These are phyloP conservation scores for Globisporangium sylvaticum DNA, from an alignment of 352 stramenopile species.

Conservation along the genomic window DNA sequence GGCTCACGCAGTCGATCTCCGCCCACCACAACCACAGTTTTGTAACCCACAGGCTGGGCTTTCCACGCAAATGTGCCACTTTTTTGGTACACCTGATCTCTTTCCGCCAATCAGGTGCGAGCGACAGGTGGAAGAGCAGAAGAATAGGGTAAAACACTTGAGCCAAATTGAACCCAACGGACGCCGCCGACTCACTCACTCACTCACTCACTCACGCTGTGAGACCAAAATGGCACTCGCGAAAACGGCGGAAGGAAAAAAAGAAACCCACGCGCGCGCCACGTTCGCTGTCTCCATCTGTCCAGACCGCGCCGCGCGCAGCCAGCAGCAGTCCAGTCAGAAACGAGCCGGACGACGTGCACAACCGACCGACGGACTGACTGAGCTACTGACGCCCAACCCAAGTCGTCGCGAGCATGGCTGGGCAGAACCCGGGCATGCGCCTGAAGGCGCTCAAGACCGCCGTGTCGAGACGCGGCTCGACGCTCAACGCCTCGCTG, in stretches of 20 bases:
- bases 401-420: constrained; percentile 7
- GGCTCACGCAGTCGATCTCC: background rate
- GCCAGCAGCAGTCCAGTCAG: background rate
- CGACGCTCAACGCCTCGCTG: constrained; percentile 58
- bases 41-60: constrained; percentile 3
- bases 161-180: constrained; percentile 14
- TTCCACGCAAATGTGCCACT: background rate
- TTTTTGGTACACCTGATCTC: background rate
- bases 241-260: constrained; percentile 8
- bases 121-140: background rate
- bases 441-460: constrained; percentile 61
- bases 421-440: constrained; percentile 22
- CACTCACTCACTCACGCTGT: background rate
- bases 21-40: background rate
- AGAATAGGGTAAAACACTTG: background rate
- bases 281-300: background rate
- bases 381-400: background rate
- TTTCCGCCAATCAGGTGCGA: background rate
- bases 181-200: background rate
- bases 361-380: background rate
- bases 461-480: constrained; percentile 56
- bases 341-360: background rate
- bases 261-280: background rate
- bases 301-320: background rate
- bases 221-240: background rate